phyloP scores from a whole-genome alignment of 768 basidiomycete species.

The Pholiota conissans region DNA sequence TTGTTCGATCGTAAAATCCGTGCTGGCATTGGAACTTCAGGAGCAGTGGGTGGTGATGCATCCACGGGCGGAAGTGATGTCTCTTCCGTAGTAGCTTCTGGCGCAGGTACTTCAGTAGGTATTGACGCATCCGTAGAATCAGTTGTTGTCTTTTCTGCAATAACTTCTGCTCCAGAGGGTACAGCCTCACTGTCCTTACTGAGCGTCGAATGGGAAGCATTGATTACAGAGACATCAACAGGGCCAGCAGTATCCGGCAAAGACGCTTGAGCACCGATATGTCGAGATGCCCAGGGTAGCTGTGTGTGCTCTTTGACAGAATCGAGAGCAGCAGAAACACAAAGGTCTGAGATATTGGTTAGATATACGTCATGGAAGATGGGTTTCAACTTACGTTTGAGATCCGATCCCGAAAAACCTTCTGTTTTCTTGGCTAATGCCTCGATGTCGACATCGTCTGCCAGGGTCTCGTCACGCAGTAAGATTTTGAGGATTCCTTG shows the following conservation, averaged over 20 bases:
- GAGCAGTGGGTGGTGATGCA: background rate
- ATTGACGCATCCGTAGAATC: background rate
- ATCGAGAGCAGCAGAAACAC: constrained; percentile 89
- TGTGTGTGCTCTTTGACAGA: constrained; percentile 84
- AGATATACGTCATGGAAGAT: constrained; percentile 4
- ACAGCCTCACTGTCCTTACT: background rate
- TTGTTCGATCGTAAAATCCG: constrained; percentile 31
- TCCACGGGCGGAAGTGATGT: background rate
- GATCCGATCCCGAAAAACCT: constrained; percentile 90
- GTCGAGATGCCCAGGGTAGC: constrained; percentile 67
- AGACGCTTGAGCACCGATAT: background rate
- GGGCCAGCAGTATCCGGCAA: background rate
- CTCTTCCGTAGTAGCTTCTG: background rate
- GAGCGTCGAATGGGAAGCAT: background rate
- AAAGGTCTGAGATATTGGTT: constrained; percentile 63
- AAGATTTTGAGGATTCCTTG: constrained; percentile 87
- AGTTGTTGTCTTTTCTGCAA: background rate
- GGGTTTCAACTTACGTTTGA: constrained; percentile 71
- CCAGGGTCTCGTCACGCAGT: constrained; percentile 76
- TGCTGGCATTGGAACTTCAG: constrained; percentile 4
- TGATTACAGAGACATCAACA: background rate
- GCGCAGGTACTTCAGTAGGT: background rate
- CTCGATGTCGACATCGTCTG: constrained; percentile 60
- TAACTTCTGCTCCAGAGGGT: background rate
- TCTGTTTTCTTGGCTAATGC: constrained; percentile 71